These are phyloP conservation scores for Acanthamoeba lugdunensis DNA, from an alignment of 208 protist genomes.

Conservation along the genomic window DNA sequence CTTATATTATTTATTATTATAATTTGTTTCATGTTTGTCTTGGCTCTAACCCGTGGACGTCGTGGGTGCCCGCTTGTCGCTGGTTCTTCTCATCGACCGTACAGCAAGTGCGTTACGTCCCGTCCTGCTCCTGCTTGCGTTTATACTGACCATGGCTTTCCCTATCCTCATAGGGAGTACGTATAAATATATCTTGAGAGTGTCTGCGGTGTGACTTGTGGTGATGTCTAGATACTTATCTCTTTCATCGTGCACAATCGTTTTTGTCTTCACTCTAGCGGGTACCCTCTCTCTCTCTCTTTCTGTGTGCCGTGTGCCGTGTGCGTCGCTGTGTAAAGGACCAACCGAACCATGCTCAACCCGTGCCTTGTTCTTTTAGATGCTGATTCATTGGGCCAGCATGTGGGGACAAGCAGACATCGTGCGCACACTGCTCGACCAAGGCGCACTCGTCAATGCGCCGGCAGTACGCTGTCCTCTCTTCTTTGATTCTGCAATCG, in stretches of 20 bases:
- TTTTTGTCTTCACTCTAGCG: neutral
- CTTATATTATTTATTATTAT: neutral
- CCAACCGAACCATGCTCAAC: no score
- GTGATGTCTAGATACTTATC: neutral
- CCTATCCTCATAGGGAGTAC: no score
- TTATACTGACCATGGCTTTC: neutral
- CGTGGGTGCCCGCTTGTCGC: neutral
- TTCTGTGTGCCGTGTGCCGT: no score
- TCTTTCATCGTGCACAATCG: neutral
- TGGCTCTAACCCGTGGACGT: neutral
- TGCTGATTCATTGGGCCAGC: conserved; percentile 43
- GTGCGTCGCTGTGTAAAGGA: no score
- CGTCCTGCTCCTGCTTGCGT: no score
- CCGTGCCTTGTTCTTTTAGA: neutral
- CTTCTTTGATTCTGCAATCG: no score
- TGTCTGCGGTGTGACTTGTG: no score
- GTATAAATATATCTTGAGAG: no score
- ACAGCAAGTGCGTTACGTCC: no score
- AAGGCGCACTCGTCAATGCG: conserved; percentile 59
- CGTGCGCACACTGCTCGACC: neutral
- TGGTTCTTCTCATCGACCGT: no score
- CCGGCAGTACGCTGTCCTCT: neutral
- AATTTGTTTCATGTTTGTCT: no score
- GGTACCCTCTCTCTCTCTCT: no score
- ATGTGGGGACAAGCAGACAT: conserved; percentile 10